Conservation (phyloP, 2,329 filamentous ascomycete genomes). For the Orbilia quercus region DNA sequence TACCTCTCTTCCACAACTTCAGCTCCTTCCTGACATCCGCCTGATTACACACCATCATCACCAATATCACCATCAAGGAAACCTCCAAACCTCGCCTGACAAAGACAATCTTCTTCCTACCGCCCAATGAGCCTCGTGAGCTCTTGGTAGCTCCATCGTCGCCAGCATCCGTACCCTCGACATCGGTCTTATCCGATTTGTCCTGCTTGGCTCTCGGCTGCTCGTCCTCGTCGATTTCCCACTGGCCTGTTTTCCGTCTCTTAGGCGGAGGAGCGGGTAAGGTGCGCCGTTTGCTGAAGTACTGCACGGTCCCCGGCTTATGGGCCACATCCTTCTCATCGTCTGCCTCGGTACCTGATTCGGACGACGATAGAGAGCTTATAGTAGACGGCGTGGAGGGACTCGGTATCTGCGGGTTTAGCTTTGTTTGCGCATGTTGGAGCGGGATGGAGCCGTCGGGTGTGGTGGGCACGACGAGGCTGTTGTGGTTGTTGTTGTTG, state of each 20-base stretch:
- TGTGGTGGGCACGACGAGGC: constrained; percentile 18
- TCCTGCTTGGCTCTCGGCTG: constrained; percentile 56
- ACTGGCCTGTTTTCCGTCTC: constrained; percentile 57
- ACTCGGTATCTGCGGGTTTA: constrained; percentile 11
- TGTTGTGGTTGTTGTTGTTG: constrained; percentile 7
- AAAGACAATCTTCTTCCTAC: constrained; percentile 58
- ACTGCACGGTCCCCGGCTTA: constrained; percentile 30
- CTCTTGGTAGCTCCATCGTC: constrained; percentile 34
- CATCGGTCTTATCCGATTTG: constrained; percentile 43
- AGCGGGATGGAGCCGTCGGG: constrained; percentile 31
- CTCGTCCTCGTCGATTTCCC: constrained; percentile 58
- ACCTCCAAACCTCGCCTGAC: constrained; percentile 59
- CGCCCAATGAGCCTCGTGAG: constrained; percentile 47
- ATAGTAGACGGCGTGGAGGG: constrained; percentile 24
- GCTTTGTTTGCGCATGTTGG: constrained; percentile 52
- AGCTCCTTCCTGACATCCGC: constrained; percentile 58
- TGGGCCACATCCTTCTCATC: constrained; percentile 58
- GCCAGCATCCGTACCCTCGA: constrained; percentile 45
- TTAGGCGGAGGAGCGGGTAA: constrained; percentile 58
- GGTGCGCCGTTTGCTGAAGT: constrained; percentile 50
- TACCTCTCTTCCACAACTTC: constrained; percentile 58
- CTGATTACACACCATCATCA: constrained; percentile 57
- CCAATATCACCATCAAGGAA: constrained; percentile 57
- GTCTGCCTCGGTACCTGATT: constrained; percentile 60
- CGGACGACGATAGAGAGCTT: constrained; percentile 63